Percentiles rank a stretch among this genome's conserved stretches.
These are phyloP conservation scores for Ustilago shanxiensis DNA, from an alignment of 1,284 basidiomycete species.

Conservation along the genomic window DNA sequence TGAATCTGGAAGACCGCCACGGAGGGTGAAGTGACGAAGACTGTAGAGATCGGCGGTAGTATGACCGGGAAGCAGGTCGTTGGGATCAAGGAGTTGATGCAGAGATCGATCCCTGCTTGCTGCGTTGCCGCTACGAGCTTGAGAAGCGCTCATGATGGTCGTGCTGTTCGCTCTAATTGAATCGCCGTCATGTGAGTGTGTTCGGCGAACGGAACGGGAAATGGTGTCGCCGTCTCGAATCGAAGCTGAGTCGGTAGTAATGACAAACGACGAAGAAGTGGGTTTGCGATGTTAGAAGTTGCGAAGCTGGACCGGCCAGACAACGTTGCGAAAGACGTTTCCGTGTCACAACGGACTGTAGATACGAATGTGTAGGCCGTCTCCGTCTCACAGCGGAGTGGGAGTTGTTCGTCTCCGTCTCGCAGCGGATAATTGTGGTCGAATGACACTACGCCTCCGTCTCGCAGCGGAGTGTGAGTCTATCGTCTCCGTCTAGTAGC, in stretches of 20 bases:
- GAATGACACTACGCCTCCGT: no score
- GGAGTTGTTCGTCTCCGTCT: no score
- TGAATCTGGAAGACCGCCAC: slow-evolving; percentile 49
- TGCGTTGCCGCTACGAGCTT: slow-evolving; percentile 19
- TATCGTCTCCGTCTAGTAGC: no score
- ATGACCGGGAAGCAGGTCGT: slow-evolving; percentile 59
- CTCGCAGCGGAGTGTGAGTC: no score
- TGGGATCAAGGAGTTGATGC: slow-evolving; percentile 55
- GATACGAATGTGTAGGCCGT: no score
- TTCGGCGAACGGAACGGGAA: neutral
- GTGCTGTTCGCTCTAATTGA: neutral
- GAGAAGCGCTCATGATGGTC: slow-evolving; percentile 40
- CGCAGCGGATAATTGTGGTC: no score
- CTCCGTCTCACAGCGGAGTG: no score
- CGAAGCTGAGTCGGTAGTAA: neutral
- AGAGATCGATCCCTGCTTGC: slow-evolving; percentile 44
- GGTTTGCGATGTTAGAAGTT: neutral
- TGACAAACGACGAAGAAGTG: neutral
- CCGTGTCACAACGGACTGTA: no score
- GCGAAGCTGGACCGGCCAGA: neutral
- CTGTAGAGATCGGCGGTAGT: slow-evolving; percentile 60
- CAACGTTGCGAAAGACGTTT: neutral
- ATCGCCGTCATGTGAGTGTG: neutral
- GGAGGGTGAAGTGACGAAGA: slow-evolving; percentile 59
- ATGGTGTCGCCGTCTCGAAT: neutral